Percentiles rank a stretch among this genome's conserved stretches.
Evolutionary conservation across 169 alveolate genomes (phyloP).

Genomic region (Plasmodium cynomolgi): DNA sequence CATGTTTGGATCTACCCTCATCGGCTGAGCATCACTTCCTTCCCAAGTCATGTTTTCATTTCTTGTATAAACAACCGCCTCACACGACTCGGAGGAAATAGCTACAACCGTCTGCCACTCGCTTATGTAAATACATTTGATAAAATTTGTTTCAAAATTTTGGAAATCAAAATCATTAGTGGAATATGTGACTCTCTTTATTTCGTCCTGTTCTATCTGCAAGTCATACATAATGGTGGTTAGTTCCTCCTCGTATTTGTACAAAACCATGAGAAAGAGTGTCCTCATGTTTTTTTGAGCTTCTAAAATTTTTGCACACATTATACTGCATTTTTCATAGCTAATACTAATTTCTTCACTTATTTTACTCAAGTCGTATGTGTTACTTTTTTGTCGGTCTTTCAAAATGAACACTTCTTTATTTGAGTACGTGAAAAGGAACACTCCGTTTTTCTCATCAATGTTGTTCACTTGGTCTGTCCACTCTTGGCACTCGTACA

Average conservation of each 20-base stretch:
- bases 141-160: slow-evolving; percentile 12
- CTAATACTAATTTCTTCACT: slow-evolving; percentile 33
- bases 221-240: slow-evolving; percentile 68
- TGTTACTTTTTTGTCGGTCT: not conserved
- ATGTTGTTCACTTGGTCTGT: slow-evolving; percentile 8
- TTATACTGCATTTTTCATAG: slow-evolving; percentile 47
- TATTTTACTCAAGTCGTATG: slow-evolving; percentile 18
- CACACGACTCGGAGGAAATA: slow-evolving; percentile 67
- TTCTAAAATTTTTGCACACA: slow-evolving; percentile 71
- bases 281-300: not conserved
- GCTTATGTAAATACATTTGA: slow-evolving; percentile 41
- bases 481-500: slow-evolving; percentile 36
- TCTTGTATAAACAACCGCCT: slow-evolving; percentile 42
- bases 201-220: slow-evolving; percentile 45
- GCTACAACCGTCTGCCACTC: slow-evolving; percentile 53
- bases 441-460: slow-evolving; percentile 63
- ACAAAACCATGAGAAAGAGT: slow-evolving; percentile 61
- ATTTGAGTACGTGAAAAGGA: slow-evolving; percentile 32
- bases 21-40: not conserved
- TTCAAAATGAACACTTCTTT: slow-evolving; percentile 59
- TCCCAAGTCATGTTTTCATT: not conserved
- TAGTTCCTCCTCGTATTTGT: slow-evolving; percentile 17
- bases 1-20: not conserved
- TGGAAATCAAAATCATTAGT: slow-evolving; percentile 72
- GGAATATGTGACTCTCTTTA: slow-evolving; percentile 58